Base-by-base conservation (phyloP, 2,329 filamentous ascomycete species). In the Penicillium sp. region DNA sequence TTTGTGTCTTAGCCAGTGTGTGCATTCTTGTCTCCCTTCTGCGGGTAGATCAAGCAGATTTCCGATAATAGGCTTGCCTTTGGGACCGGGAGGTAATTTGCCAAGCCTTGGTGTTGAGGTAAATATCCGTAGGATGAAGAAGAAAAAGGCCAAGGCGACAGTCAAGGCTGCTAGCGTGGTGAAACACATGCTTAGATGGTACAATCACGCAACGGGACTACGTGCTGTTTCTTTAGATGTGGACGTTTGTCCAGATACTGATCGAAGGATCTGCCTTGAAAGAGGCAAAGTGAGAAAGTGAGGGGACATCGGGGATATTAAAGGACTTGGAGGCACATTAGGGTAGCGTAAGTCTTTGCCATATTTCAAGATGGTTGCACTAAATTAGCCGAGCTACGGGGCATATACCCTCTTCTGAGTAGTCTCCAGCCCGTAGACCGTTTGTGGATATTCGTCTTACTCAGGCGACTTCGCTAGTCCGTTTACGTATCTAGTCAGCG, bases 31-130 rank as follows among this genome's bases (percentile, higher is more conserved):
- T 46, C 60, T 60, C 0, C 71, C 72, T 11, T 68, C 52, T 0
- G 72, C 66, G 1, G 82, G 82, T 9, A 84, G 67, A 59, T 84
- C 80, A 1, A 62, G 59, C 16, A 83, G 57, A 61, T 84, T 84
- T 4, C 82, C 82, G 5, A 84, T 35, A 0, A 84, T 16, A 0
- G 80, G 79, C 5, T 79, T 63, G 0, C 74, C 74, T 43, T 73
- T 80, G 0, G 82, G 82, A 0, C 82, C 82, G 1, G 82, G 82
- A 1, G 81, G 82, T 0, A 82, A 63, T 19, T 21, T 19, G 2
- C 11, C 22, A 19, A n/a, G 21, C 13, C 31, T 43, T 29, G 5
- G 19, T 9, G 21, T 22, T 13, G 10, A 19, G 19, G n/a, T 22
- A 11, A 41, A 41, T 21, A 19, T 19, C 37, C 37, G 19, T 3